Evolutionary conservation across 2,329 filamentous ascomycete species (phyloP), one percentile per base, ranked within the genome.

Genomic region (Beauveria varroae): DNA sequence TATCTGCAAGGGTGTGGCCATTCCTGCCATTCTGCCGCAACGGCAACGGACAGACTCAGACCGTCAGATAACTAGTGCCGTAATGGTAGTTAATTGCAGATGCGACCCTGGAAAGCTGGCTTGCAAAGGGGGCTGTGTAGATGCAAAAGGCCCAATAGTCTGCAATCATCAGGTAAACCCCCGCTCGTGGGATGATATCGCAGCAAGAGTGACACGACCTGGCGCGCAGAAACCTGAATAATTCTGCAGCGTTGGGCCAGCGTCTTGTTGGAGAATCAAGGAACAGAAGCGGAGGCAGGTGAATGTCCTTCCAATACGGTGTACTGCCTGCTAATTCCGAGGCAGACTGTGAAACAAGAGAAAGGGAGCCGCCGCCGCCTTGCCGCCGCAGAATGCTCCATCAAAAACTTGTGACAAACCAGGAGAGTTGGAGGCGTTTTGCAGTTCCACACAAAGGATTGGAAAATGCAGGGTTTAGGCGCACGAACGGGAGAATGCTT

Each of bases 81-180:
- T 34, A n/a, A 16, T 47, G 30, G 41, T 41, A 37, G 28, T 20
- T 56, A 37, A 28, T 20, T 56, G 28, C 55, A 57, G 41, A 57
- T 57, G 41, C n/a, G n/a, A 44, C 52, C 26, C 12, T 34, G 30
- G 30, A 5, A 52, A n/a, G 28, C 46, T 50, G 44, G 55, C 28
- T 37, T 34, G 40, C 22, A 16, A 58, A 43, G 30, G 56, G 47
- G 56, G 56, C 56, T 59, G 56, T 59, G 56, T 52, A 59, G 14
- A 43, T 56, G 37, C 56, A 59, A 59, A 59, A 52, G 56, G 16
- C 16, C 56, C 56, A 59, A 59, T 59, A 59, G 46, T 52, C 46
- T 51, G 47, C 56, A 30, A 14, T 26, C 34, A 51, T 10, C 18
- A 8, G 37, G 20, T n/a, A 16, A 43, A 41, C 30, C 56, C 56